These are phyloP conservation scores for Ophiostoma sp. DNA, from an alignment of 2,329 filamentous ascomycete species.

Conservation along the genomic window DNA sequence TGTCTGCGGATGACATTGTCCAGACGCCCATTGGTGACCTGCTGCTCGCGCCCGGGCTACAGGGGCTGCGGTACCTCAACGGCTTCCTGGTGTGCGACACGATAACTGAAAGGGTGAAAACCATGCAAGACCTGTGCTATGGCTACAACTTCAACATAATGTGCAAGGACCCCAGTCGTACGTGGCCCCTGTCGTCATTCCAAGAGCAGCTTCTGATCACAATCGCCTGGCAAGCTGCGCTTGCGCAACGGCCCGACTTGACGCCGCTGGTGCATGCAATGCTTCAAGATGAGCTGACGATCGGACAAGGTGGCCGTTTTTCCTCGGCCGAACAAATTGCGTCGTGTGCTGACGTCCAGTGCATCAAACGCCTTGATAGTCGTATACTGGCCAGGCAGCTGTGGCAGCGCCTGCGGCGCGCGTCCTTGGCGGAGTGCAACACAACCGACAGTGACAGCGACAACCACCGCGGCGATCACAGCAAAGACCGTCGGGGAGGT, in stretches of 20 bases:
- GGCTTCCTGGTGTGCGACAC: not conserved
- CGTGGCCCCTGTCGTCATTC: too few species aligned
- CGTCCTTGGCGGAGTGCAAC: not conserved
- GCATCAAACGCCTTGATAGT: not conserved
- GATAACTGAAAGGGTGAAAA: too few species aligned
- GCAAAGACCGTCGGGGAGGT: too few species aligned
- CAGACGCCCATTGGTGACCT: not conserved
- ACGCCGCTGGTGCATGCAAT: too few species aligned
- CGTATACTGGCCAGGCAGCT: not conserved
- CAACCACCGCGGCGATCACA: too few species aligned
- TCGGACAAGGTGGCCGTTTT: too few species aligned
- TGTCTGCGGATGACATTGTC: too few species aligned
- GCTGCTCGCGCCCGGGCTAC: not conserved
- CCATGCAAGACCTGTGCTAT: not conserved
- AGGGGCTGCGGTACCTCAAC: not conserved
- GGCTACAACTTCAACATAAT: not conserved
- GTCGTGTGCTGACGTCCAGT: not conserved
- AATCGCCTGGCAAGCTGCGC: not conserved
- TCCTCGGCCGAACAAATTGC: too few species aligned
- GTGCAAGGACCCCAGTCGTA: too few species aligned
- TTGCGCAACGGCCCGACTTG: not conserved
- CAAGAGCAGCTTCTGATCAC: too few species aligned
- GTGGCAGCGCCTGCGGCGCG: not conserved
- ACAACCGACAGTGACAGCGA: too few species aligned
- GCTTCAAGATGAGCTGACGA: too few species aligned